phyloP scores from a whole-genome alignment of 148 eudicot genomes.

The Dianthus caryophyllus region DNA sequence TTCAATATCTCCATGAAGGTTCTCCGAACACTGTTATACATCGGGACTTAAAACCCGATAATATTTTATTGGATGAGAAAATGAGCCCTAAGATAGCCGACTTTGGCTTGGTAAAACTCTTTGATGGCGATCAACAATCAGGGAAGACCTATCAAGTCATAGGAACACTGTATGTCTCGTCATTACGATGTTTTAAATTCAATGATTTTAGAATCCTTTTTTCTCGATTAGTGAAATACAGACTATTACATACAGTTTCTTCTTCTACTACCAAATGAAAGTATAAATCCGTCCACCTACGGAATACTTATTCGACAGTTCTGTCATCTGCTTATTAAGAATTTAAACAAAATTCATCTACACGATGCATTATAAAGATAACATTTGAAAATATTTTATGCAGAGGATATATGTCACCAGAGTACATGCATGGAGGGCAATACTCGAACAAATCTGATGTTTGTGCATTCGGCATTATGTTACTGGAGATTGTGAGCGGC shows the following conservation, averaged over 20 bases:
- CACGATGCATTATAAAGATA: no score
- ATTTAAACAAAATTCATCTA: no score
- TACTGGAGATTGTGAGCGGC: conserved; percentile 23
- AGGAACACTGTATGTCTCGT: conserved; percentile 23
- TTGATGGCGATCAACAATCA: conserved; percentile 41
- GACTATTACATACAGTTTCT: no score
- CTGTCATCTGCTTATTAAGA: no score
- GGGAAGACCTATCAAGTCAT: conserved; percentile 41
- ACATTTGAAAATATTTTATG: not conserved
- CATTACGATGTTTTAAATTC: not conserved
- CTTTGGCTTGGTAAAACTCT: conserved; percentile 59
- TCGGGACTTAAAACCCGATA: conserved; percentile 61
- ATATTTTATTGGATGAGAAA: conserved; percentile 55
- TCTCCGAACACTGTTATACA: conserved; percentile 22
- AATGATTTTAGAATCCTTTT: no score
- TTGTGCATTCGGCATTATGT: conserved; percentile 36
- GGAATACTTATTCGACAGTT: no score
- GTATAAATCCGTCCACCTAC: no score
- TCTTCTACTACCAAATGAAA: no score
- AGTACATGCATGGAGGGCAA: conserved; percentile 26
- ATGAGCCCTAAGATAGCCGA: conserved; percentile 61
- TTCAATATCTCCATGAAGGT: conserved; percentile 35
- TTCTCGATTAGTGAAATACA: no score
- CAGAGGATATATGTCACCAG: conserved; percentile 30
- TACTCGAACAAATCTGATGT: conserved; percentile 45